Base-by-base conservation (phyloP, 176 grass and related monocot genomes). In the Tuctoria greenei region DNA sequence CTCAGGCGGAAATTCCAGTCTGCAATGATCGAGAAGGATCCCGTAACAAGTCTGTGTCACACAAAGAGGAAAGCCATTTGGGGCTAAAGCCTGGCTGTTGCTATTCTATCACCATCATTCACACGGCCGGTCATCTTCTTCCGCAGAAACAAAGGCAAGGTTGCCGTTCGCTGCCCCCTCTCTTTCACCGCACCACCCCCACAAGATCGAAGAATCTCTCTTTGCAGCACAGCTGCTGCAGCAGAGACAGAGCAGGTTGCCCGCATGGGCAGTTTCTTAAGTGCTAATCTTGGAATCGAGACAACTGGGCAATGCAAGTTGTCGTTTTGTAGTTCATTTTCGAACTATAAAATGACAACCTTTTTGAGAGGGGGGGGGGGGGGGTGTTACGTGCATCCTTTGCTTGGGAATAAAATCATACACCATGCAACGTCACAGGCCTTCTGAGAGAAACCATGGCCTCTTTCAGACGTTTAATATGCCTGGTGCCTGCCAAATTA, bases 271-370 rank as follows among this genome's bases (percentile, higher is more conserved):
- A 76, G 72, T 93, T 90, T 88, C 91, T 85, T 85, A 69, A 73
- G 56, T 14, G 70, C 79, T 86, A 93, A 90, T 87, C 69, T 82
- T 76, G 82, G 87, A 82, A 89, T 87, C 90, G 70, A 61, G 56
- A 42, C 78, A 87, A 63, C 76, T 73, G 52, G 81, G 62, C 44
- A 56, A 52, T 76, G 73, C 76, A n/a, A n/a, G n/a, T n/a, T n/a
- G n/a, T n/a, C n/a, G n/a, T n/a, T n/a, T n/a, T n/a, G n/a, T n/a
- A n/a, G n/a, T n/a, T n/a, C n/a, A n/a, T n/a, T n/a, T n/a, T n/a
- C n/a, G n/a, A n/a, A n/a, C n/a, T n/a, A n/a, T n/a, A n/a, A n/a
- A n/a, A n/a, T n/a, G n/a, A n/a, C n/a, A n/a, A n/a, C n/a, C n/a
- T n/a, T n/a, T n/a, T n/a, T n/a, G n/a, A n/a, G n/a, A n/a, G n/a